A percentile compares a stretch with the other conserved stretches of the same genome.
Evolutionary conservation across 2,329 filamentous ascomycete species (phyloP).

Genomic region (Aureobasidium sp.): DNA sequence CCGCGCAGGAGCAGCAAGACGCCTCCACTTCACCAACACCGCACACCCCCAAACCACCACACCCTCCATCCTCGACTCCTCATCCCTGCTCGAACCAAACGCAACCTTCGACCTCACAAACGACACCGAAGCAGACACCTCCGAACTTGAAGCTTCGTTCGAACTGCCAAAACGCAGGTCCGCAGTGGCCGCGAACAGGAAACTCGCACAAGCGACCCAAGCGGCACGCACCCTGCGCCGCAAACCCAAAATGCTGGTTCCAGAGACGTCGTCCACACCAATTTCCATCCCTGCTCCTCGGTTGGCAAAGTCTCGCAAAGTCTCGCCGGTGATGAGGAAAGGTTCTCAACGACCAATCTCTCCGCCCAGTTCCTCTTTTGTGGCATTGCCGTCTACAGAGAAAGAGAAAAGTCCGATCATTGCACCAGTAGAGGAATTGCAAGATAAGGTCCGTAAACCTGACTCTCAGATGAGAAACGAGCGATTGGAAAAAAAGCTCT

Average conservation of each 20-base stretch:
- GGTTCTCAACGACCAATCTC: background rate
- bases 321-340: background rate
- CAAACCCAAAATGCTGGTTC: background rate
- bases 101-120: background rate
- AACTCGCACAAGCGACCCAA: background rate
- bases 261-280: background rate
- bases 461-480: conserved; percentile 14
- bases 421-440: background rate
- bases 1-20: conserved; percentile 16
- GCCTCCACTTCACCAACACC: conserved; percentile 6
- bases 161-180: conserved; percentile 6
- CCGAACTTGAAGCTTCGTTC: background rate
- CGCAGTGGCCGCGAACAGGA: background rate
- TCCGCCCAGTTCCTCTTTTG: background rate
- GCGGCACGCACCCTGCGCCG: background rate
- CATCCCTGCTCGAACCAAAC: background rate
- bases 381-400: background rate
- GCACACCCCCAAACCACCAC: conserved; percentile 20
- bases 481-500: conserved; percentile 22
- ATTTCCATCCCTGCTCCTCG: background rate
- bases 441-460: conserved; percentile 15
- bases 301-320: background rate
- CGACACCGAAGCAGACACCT: background rate
- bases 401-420: background rate
- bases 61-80: background rate